Percentiles rank a stretch among this genome's conserved stretches.
phyloP scores from a whole-genome alignment of 139 green algal genomes.

The Chlorella sp. region DNA sequence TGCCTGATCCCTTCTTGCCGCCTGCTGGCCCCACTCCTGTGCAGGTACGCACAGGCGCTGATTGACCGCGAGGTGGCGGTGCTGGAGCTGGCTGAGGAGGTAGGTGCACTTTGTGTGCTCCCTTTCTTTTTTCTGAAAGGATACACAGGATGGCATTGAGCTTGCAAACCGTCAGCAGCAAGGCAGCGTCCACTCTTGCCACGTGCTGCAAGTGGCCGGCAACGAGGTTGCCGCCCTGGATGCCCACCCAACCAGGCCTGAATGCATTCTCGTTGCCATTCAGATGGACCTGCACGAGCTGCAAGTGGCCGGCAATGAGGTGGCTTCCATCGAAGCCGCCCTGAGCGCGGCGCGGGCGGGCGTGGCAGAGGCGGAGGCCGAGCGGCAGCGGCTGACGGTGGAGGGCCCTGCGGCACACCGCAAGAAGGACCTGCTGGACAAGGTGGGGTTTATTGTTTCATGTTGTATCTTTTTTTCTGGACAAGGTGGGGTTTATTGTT shows the following conservation, averaged over 20 bases:
- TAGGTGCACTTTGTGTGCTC: background rate
- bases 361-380: constrained; percentile 52
- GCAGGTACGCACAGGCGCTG: constrained; percentile 67
- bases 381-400: constrained; percentile 55
- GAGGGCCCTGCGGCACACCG: constrained; percentile 75
- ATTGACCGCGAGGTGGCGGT: constrained; percentile 73
- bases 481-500: constrained; percentile 67
- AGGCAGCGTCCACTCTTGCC: too few relatives aligned
- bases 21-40: background rate
- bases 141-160: too few relatives aligned
- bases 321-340: constrained; percentile 22
- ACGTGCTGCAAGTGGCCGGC: constrained; percentile 56
- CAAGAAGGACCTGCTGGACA: constrained; percentile 79
- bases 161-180: too few relatives aligned
- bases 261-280: background rate
- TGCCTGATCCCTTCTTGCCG: background rate
- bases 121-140: too few relatives aligned
- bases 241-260: too few relatives aligned
- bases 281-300: constrained; percentile 69
- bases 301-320: constrained; percentile 48
- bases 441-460: too few relatives aligned
- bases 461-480: constrained; percentile 43
- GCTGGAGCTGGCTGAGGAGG: constrained; percentile 67
- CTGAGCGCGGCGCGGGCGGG: constrained; percentile 38
- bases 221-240: constrained; percentile 38